A percentile compares a stretch with the other conserved stretches of the same genome.
phyloP scores from a whole-genome alignment of 371 early-diverging fungal species.

The Amoeboaphelidium occidentale region DNA sequence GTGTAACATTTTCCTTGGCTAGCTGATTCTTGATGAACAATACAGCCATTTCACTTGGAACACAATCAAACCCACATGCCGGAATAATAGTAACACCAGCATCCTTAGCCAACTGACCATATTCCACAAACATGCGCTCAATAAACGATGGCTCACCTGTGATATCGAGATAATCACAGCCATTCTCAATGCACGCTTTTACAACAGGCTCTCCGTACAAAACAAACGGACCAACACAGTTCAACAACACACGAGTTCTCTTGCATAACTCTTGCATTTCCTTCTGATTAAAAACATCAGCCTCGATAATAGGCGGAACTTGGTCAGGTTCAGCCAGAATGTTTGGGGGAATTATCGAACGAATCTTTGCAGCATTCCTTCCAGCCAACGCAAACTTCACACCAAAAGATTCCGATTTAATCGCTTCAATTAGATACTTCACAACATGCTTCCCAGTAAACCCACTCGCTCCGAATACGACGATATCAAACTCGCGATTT shows the following conservation, averaged over 20 bases:
- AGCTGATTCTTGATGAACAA: constrained; percentile 10
- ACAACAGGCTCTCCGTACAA: constrained; percentile 54
- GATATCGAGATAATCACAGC: constrained; percentile 73
- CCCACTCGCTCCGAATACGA: constrained; percentile 66
- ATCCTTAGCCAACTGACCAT: constrained; percentile 33
- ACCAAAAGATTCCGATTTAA: too few relatives aligned
- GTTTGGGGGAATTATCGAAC: constrained; percentile 6
- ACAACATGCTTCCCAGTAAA: constrained; percentile 53
- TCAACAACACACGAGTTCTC: constrained; percentile 45
- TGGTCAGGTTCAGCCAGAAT: constrained; percentile 7
- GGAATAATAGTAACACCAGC: constrained; percentile 46
- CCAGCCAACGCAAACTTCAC: constrained; percentile 1
- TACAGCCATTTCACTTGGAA: constrained; percentile 51
- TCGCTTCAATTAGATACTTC: constrained; percentile 27
- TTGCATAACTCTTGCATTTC: constrained; percentile 28
- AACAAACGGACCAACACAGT: constrained; percentile 61
- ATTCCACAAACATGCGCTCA: constrained; percentile 31
- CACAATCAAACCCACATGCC: constrained; percentile 73
- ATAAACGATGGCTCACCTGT: constrained; percentile 66
- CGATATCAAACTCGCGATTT: constrained; percentile 23
- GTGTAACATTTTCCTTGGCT: constrained; percentile 7
- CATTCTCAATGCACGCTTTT: constrained; percentile 46
- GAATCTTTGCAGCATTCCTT: background rate
- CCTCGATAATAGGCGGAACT: constrained; percentile 28
- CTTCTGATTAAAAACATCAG: constrained; percentile 23